Evolutionary conservation across 805 yeast species (phyloP).

Genomic region (Candida tibetensis): DNA sequence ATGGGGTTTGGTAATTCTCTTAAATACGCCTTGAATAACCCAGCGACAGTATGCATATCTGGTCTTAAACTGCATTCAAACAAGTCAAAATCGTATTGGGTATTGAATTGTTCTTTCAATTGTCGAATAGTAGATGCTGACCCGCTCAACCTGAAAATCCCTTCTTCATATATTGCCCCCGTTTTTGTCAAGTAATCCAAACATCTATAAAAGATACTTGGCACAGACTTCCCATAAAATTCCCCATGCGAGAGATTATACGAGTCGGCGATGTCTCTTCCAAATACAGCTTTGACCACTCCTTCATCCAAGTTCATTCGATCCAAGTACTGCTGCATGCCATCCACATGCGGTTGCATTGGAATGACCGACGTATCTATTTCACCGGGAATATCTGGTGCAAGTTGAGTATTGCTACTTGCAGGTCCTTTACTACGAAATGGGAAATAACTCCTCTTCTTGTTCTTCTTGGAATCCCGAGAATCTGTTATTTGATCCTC

Average conservation of each 20-base stretch:
- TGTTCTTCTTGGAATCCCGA: constrained; percentile 33
- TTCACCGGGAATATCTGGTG: neutral
- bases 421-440: constrained; percentile 36
- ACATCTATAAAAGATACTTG: constrained; percentile 77
- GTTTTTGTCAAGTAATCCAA: constrained; percentile 61
- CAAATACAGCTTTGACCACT: constrained; percentile 52
- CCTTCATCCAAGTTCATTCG: constrained; percentile 35
- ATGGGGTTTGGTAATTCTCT: constrained; percentile 72
- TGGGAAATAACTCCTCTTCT: constrained; percentile 61
- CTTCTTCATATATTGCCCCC: constrained; percentile 82
- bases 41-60: constrained; percentile 86
- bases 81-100: constrained; percentile 65
- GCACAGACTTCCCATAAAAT: constrained; percentile 49
- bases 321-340: constrained; percentile 29
- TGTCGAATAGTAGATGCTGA: constrained; percentile 72
- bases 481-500: neutral
- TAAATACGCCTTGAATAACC: constrained; percentile 76
- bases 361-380: neutral
- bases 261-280: constrained; percentile 56
- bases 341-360: neutral
- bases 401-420: neutral
- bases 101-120: constrained; percentile 68
- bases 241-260: constrained; percentile 49
- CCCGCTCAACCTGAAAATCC: constrained; percentile 88
- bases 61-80: constrained; percentile 43